Conservation (phyloP, 371 early-diverging fungal genomes). For the Rhizomucor miehei region DNA sequence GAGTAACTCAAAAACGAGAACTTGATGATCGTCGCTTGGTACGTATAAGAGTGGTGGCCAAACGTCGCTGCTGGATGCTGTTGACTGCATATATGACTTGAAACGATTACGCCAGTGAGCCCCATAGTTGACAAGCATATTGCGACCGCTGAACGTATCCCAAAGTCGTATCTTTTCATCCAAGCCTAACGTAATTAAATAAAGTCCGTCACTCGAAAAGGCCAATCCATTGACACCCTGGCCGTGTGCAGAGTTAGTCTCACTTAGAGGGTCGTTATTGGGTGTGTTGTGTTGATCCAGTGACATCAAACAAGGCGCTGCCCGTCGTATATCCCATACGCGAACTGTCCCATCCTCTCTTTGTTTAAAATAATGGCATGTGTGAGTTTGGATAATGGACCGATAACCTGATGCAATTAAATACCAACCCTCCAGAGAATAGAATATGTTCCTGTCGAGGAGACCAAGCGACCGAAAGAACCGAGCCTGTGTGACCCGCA, state of each 20-base stretch:
- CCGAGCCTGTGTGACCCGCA: constrained; percentile 70
- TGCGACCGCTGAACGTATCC: constrained; percentile 70
- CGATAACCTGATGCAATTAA: not conserved
- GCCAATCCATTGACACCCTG: constrained; percentile 66
- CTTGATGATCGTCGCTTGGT: constrained; percentile 61
- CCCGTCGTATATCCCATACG: constrained; percentile 84
- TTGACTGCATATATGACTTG: constrained; percentile 37
- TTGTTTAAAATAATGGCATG: not conserved
- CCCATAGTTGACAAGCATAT: constrained; percentile 68
- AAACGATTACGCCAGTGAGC: constrained; percentile 52
- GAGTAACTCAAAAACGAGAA: constrained; percentile 58
- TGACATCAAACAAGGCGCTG: constrained; percentile 55
- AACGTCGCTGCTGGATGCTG: constrained; percentile 45
- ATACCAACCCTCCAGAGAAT: constrained; percentile 74
- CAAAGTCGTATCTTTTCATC: constrained; percentile 80
- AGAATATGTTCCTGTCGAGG: constrained; percentile 72
- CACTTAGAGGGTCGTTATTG: constrained; percentile 37
- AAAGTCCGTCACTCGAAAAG: constrained; percentile 61
- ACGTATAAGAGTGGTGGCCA: constrained; percentile 54
- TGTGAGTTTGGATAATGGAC: not conserved
- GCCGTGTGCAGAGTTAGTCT: constrained; percentile 66
- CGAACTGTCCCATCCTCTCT: constrained; percentile 65
- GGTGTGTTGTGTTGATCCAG: constrained; percentile 60
- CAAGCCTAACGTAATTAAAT: constrained; percentile 65
- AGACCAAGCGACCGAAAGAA: constrained; percentile 79